A percentile compares a stretch with the other conserved stretches of the same genome.
Evolutionary conservation across 352 stramenopile genomes (phyloP).

Genomic region (Globisporangium nodosum): DNA sequence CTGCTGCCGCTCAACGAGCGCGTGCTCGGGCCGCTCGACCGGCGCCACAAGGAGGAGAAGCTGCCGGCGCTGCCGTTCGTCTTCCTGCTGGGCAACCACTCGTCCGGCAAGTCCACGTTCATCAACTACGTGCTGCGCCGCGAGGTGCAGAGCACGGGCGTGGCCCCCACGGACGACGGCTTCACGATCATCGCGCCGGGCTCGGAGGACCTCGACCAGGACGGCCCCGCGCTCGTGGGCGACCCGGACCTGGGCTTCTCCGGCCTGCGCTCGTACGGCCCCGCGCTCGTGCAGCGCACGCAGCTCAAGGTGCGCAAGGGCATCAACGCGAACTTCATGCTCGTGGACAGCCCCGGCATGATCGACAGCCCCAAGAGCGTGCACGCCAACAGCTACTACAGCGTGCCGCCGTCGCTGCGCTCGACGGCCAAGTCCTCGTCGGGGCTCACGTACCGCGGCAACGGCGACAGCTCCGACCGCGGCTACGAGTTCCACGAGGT

Average conservation of each 20-base stretch:
- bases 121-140: conserved; percentile 98
- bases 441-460: conserved; percentile 33
- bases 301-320: conserved; percentile 96
- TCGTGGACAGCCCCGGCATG: conserved; percentile 99
- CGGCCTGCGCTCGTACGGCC: conserved; percentile 93
- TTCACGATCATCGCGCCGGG: conserved; percentile 99
- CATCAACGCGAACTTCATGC: conserved; percentile 95
- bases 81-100: conserved; percentile 99
- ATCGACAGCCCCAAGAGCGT: conserved; percentile 94
- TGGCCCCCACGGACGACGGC: conserved; percentile 99
- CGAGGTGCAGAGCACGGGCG: conserved; percentile 96
- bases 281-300: conserved; percentile 97
- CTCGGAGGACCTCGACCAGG: conserved; percentile 94
- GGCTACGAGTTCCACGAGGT: conserved; percentile 98
- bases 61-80: conserved; percentile 96
- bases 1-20: conserved; percentile 83
- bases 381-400: conserved; percentile 55
- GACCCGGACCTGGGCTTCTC: conserved; percentile 98
- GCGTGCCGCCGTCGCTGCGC: conserved; percentile 25
- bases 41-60: conserved; percentile 87
- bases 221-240: conserved; percentile 92
- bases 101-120: conserved; percentile 97
- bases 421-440: conserved; percentile 3
- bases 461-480: conserved; percentile 60
- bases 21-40: conserved; percentile 83